Conservation (phyloP, 768 basidiomycete genomes). For the Stropharia rugosoannulata region DNA sequence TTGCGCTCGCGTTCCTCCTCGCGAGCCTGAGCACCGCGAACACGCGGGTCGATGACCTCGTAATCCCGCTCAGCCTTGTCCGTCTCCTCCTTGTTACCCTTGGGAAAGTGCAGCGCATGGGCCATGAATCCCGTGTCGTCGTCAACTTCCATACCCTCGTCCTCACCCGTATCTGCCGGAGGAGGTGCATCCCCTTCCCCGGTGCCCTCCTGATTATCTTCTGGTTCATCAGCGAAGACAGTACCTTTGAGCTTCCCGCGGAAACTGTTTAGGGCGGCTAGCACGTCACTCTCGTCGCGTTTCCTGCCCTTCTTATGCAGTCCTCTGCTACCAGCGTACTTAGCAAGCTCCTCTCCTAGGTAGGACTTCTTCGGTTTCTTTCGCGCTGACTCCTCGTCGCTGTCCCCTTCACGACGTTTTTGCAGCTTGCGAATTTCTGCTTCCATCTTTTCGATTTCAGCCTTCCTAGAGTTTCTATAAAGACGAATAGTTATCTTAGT, state of each 20-base stretch:
- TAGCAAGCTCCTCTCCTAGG: slow-evolving; percentile 78
- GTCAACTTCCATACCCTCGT: slow-evolving; percentile 68
- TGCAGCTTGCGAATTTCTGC: slow-evolving; percentile 80
- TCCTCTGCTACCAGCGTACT: slow-evolving; percentile 69
- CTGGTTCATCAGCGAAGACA: slow-evolving; percentile 25
- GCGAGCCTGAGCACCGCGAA: slow-evolving; percentile 67
- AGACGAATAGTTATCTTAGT: neutral
- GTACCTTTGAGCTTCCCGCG: slow-evolving; percentile 63
- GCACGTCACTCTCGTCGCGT: slow-evolving; percentile 71
- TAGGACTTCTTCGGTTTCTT: slow-evolving; percentile 67
- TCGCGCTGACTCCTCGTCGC: slow-evolving; percentile 60
- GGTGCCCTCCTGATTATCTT: slow-evolving; percentile 13
- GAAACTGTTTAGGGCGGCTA: slow-evolving; percentile 70
- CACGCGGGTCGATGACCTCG: slow-evolving; percentile 85
- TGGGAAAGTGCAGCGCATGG: slow-evolving; percentile 74
- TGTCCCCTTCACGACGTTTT: slow-evolving; percentile 55
- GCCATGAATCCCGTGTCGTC: slow-evolving; percentile 72
- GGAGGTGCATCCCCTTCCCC: slow-evolving; percentile 18
- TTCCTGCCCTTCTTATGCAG: slow-evolving; percentile 56
- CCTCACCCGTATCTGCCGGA: slow-evolving; percentile 20
- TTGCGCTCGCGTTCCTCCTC: slow-evolving; percentile 79
- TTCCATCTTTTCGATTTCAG: slow-evolving; percentile 87
- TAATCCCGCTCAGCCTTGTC: slow-evolving; percentile 81
- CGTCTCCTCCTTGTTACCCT: slow-evolving; percentile 75
- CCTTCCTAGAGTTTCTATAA: slow-evolving; percentile 59